Percentiles rank a stretch among this genome's conserved stretches.
Evolutionary conservation across 495 filamentous ascomycete species (phyloP).

Genomic region (Polyplosphaeria fusca): DNA sequence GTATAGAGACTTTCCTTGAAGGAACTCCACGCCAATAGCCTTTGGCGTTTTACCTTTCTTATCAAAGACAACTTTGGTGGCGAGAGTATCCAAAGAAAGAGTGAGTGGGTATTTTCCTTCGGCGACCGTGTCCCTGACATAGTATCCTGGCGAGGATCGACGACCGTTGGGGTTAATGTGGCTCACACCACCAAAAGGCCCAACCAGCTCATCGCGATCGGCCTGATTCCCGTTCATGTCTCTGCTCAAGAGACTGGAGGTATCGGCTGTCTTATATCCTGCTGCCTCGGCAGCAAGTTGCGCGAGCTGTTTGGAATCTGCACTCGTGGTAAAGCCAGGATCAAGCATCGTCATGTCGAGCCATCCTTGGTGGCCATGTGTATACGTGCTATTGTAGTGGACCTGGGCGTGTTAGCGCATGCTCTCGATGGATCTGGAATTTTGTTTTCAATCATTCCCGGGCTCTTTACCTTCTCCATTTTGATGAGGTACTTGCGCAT

Average conservation of each 20-base stretch:
- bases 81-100: constrained; percentile 58
- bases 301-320: constrained; percentile 4
- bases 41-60: constrained; percentile 44
- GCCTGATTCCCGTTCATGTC: constrained; percentile 25
- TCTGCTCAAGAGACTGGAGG: constrained; percentile 1
- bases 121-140: constrained; percentile 26
- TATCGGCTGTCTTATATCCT: constrained; percentile 2
- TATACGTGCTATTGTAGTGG: constrained; percentile 24
- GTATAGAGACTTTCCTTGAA: constrained; percentile 59
- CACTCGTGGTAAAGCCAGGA: constrained; percentile 7
- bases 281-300: constrained; percentile 12
- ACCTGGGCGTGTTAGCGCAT: too few species aligned
- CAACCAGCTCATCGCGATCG: constrained; percentile 15
- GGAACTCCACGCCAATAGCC: constrained; percentile 64
- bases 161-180: constrained; percentile 11
- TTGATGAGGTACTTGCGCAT: constrained; percentile 48
- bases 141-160: constrained; percentile 33
- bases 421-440: too few species aligned
- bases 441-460: too few species aligned
- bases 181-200: constrained; percentile 24
- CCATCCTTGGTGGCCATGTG: constrained; percentile 22
- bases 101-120: constrained; percentile 54
- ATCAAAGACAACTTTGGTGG: constrained; percentile 59
- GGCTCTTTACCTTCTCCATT: constrained; percentile 23
- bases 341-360: constrained; percentile 24